Evolutionary conservation across 78 protist genomes (phyloP), one percentile per base, ranked within the genome.

Genomic region (Chrysochromulina parva): DNA sequence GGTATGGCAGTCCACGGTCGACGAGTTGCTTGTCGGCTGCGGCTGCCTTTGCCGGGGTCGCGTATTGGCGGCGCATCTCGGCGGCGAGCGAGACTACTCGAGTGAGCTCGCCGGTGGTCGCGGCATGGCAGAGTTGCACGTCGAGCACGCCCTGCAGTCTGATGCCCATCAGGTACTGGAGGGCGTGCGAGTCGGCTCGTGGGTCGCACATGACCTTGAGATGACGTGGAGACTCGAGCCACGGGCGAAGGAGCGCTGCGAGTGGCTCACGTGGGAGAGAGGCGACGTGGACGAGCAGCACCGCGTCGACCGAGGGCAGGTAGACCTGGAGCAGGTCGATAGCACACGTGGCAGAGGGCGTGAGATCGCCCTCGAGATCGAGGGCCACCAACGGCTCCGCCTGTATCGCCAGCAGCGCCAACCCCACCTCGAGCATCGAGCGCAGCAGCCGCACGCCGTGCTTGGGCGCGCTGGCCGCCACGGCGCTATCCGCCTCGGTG

Each of bases 361-460:
- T 17, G 19, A 69, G 78, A 19, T 69, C 17, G 9, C 78, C 78
- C 50, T 69, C 78, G 26, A 69, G 38, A 50, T 69, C 78, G 54
- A 69, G 78, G n/a, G 52, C 78, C 50, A 4, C 4, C 50, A 69
- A 3, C 53, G 78, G 78, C n/a, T 69, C 17, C 78, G 78, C 38
- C 78, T n/a, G 78, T 50, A 69, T 3, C 78, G 28, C 10, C 48
- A 50, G 78, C 28, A 28, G 38, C 19, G 28, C 78, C 52, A 69
- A n/a, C 78, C 2, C 3, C 53, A 69, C 9, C 50, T 69, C 78
- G 38, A 69, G 78, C 78, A 5, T 50, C 50, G 50, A 4, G 17
- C 3, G 4, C 50, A 69, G 38, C 78, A 69, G 78, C 78, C 78
- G 38, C 78, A 69, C 78, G 78, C 78, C 78, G 78, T 69, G 78